Percentiles rank a stretch among this genome's conserved stretches.
These are phyloP conservation scores for Candida oleophila DNA, from an alignment of 805 yeast genomes.

Conservation along the genomic window DNA sequence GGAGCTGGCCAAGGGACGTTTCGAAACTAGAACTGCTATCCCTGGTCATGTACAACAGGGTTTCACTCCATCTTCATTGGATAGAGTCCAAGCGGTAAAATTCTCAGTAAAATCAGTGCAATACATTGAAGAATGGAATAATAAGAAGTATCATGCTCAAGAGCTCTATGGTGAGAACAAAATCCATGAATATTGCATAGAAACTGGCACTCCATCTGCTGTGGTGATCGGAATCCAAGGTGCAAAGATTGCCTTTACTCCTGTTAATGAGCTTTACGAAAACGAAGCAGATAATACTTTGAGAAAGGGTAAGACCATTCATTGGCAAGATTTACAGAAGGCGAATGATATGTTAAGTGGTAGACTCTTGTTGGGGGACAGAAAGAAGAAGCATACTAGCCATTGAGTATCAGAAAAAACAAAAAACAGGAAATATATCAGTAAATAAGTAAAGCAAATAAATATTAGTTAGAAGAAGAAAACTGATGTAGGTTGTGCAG, in stretches of 20 bases:
- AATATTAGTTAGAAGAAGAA: no score
- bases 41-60: constrained; percentile 92
- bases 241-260: constrained; percentile 56
- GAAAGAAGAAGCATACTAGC: not conserved
- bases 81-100: constrained; percentile 72
- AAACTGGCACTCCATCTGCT: constrained; percentile 22
- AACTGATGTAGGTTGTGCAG: no score
- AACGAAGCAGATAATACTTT: constrained; percentile 57
- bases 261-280: constrained; percentile 55
- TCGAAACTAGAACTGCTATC: constrained; percentile 75
- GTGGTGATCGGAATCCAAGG: constrained; percentile 75
- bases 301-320: constrained; percentile 67
- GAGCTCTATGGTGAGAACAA: constrained; percentile 1
- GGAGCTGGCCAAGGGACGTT: constrained; percentile 61
- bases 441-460: not conserved
- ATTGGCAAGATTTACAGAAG: constrained; percentile 62
- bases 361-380: constrained; percentile 42
- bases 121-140: constrained; percentile 53
- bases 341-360: constrained; percentile 75
- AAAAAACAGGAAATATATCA: not conserved
- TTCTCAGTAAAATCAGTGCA: constrained; percentile 68
- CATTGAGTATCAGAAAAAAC: not conserved
- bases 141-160: constrained; percentile 1
- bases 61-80: constrained; percentile 73
- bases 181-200: constrained; percentile 1